Evolutionary conservation across 2,329 filamentous ascomycete species (phyloP).

Genomic region (Calycina herbarum): DNA sequence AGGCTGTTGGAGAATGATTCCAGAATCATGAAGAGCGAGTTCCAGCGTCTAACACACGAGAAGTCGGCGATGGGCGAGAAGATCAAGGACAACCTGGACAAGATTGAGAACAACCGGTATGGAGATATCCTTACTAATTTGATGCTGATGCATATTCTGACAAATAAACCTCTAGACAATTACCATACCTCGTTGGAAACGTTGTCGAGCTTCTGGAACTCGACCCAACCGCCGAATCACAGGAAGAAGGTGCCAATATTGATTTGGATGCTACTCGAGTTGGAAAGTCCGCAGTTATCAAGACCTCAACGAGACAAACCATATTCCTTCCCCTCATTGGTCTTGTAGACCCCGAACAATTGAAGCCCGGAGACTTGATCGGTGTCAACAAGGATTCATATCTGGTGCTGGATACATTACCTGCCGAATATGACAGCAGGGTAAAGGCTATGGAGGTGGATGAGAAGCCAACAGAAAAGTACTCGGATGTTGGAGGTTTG

Average conservation of each 20-base stretch:
- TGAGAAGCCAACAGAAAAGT: slow-evolving; percentile 99
- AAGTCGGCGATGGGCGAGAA: slow-evolving; percentile 96
- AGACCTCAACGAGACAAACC: slow-evolving; percentile 96
- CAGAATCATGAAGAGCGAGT: slow-evolving; percentile 98
- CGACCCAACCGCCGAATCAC: slow-evolving; percentile 92
- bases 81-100: slow-evolving; percentile 98
- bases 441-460: slow-evolving; percentile 99
- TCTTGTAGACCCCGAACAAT: slow-evolving; percentile 89
- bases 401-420: slow-evolving; percentile 91
- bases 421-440: slow-evolving; percentile 96
- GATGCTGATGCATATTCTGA: slow-evolving; percentile 1
- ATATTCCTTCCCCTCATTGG: slow-evolving; percentile 98
- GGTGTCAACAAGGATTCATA: slow-evolving; percentile 99
- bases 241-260: slow-evolving; percentile 97
- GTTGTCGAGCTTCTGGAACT: slow-evolving; percentile 97
- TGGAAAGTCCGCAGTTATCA: slow-evolving; percentile 98
- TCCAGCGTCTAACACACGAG: slow-evolving; percentile 89
- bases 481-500: slow-evolving; percentile 93
- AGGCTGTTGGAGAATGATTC: slow-evolving; percentile 96
- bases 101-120: slow-evolving; percentile 98
- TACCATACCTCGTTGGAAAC: slow-evolving; percentile 97
- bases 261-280: slow-evolving; percentile 95
- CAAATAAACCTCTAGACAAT: slow-evolving; percentile 62
- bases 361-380: slow-evolving; percentile 95
- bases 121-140: slow-evolving; percentile 29